Percentiles rank a stretch among this genome's conserved stretches.
These are phyloP conservation scores for Pulveroboletus ravenelii DNA, from an alignment of 768 basidiomycete species.

Conservation along the genomic window DNA sequence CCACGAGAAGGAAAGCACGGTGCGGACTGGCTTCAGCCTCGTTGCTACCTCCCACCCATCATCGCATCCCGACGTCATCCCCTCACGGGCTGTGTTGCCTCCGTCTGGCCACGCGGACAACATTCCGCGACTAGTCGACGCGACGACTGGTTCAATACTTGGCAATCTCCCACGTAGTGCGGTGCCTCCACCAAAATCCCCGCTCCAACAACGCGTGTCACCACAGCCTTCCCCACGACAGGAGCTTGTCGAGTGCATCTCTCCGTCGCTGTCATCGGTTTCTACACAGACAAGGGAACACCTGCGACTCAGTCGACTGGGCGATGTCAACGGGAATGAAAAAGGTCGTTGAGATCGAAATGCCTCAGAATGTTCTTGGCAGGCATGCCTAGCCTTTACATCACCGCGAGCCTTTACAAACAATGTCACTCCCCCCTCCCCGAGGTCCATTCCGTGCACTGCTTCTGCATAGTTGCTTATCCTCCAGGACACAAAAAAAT, in stretches of 20 bases:
- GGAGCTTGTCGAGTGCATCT: conserved; percentile 21
- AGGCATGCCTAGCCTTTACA: conserved; percentile 1
- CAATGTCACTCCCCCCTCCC: background rate
- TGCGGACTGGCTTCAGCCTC: conserved; percentile 29
- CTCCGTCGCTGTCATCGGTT: conserved; percentile 18
- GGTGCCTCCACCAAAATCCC: conserved; percentile 7
- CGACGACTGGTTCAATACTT: conserved; percentile 9
- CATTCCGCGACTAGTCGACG: conserved; percentile 14
- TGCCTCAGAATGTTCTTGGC: conserved; percentile 6
- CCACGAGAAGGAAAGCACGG: conserved; percentile 24
- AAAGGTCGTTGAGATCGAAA: conserved; percentile 10
- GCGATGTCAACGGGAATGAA: conserved; percentile 32
- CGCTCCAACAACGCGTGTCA: conserved; percentile 22
- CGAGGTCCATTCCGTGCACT: conserved; percentile 7
- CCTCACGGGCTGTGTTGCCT: conserved; percentile 23
- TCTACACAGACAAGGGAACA: conserved; percentile 17
- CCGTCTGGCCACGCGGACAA: conserved; percentile 17
- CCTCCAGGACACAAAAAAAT: conserved; percentile 9
- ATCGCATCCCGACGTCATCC: conserved; percentile 22
- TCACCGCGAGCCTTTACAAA: conserved; percentile 2
- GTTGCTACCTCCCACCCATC: conserved; percentile 25
- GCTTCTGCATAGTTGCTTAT: conserved; percentile 1
- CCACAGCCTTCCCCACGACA: conserved; percentile 30
- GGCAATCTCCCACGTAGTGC: conserved; percentile 15
- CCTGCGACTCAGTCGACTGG: conserved; percentile 13